phyloP scores from a whole-genome alignment of 495 filamentous ascomycete species.

The Aspergillus bertholletiae region DNA sequence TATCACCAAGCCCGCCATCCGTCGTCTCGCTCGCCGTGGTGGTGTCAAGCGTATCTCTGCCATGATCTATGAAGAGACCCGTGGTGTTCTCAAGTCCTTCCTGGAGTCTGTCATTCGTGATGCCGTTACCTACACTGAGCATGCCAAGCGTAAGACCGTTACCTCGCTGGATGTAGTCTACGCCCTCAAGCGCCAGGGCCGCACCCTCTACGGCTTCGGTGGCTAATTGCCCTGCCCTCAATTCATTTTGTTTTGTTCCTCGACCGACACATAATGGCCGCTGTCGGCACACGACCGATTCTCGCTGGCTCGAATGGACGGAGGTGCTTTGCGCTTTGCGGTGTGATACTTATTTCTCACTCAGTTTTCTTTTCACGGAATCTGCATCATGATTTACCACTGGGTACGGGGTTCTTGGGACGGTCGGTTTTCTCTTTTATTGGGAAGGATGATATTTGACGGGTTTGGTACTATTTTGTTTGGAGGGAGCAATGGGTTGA shows the following conservation, averaged over 20 bases:
- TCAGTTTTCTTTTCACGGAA: not conserved
- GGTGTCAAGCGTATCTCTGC: slow-evolving; percentile 66
- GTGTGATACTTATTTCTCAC: not conserved
- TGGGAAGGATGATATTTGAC: not conserved
- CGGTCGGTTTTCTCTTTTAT: slow-evolving; percentile 21
- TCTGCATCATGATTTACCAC: not conserved
- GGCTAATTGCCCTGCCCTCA: slow-evolving; percentile 52
- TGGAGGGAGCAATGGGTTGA: not conserved
- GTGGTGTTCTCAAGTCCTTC: slow-evolving; percentile 65
- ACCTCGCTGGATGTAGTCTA: slow-evolving; percentile 95
- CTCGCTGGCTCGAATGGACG: not conserved
- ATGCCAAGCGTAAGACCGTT: slow-evolving; percentile 97
- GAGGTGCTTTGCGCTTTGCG: not conserved
- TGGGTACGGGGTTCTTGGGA: slow-evolving; percentile 27
- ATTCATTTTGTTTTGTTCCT: slow-evolving; percentile 4
- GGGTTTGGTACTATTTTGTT: not conserved
- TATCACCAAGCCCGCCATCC: slow-evolving; percentile 71
- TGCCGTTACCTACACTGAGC: slow-evolving; percentile 96
- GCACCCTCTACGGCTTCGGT: slow-evolving; percentile 98
- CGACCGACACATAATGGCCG: not conserved
- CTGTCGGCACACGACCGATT: not conserved
- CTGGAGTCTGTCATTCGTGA: slow-evolving; percentile 74
- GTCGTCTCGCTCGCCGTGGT: slow-evolving; percentile 60
- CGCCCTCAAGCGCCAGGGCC: slow-evolving; percentile 90
- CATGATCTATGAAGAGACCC: slow-evolving; percentile 70